Evolutionary conservation across 202 grass and related monocot genomes (phyloP).

Genomic region (Musa balbisiana): DNA sequence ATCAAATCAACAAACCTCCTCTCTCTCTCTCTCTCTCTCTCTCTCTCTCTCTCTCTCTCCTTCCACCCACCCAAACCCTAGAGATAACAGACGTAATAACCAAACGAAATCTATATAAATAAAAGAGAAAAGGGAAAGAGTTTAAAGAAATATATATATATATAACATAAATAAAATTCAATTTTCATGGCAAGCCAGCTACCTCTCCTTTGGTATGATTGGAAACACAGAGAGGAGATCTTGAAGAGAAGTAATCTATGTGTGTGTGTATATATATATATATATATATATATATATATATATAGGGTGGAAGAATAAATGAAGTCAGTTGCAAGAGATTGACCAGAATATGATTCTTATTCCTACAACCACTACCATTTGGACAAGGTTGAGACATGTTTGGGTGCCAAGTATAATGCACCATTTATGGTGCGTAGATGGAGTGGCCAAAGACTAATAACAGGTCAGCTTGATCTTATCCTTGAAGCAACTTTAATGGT

Average conservation of each 20-base stretch:
- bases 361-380: no score
- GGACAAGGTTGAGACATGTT: neutral
- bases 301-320: neutral
- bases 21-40: no score
- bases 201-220: no score
- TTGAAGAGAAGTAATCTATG: no score
- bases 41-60: neutral
- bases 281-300: neutral
- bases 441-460: no score
- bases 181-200: no score
- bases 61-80: slow-evolving; percentile 1
- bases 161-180: neutral
- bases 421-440: neutral
- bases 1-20: neutral
- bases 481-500: no score
- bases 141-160: neutral
- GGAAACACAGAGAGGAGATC: no score
- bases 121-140: neutral
- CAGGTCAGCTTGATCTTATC: no score
- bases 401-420: neutral
- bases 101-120: neutral
- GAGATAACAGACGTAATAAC: neutral
- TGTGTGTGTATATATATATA: no score
- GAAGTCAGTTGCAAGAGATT: no score
- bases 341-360: no score